Conservation (phyloP, 306 rosid genomes). For the Datisca glomerata region DNA sequence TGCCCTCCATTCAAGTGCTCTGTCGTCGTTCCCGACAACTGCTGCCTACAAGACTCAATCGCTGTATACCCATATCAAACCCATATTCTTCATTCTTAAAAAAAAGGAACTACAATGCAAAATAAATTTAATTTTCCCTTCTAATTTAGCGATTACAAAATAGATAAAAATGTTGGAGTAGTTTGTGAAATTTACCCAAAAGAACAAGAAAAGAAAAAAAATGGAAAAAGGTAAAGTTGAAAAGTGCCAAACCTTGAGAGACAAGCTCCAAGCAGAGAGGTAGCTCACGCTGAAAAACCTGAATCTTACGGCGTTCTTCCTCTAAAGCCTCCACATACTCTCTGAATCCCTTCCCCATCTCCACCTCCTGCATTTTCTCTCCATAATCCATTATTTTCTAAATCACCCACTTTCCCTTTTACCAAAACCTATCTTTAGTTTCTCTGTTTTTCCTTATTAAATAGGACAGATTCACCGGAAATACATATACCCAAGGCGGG, state of each 20-base stretch:
- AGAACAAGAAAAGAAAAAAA: background rate
- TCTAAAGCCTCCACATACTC: constrained; percentile 55
- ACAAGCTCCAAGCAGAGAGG: constrained; percentile 83
- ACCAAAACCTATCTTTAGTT: no score
- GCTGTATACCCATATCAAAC: constrained; percentile 22
- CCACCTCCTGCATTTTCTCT: constrained; percentile 32
- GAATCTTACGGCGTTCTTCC: constrained; percentile 52
- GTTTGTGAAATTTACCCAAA: no score
- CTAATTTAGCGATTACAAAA: no score
- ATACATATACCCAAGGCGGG: constrained; percentile 11
- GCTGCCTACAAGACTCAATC: constrained; percentile 55
- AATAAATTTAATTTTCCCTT: no score
- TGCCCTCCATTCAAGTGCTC: constrained; percentile 60
- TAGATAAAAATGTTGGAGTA: no score
- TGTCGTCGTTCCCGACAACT: constrained; percentile 37
- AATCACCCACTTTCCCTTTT: background rate
- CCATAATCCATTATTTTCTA: constrained; percentile 14
- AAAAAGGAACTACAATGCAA: constrained; percentile 10
- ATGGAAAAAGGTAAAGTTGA: background rate
- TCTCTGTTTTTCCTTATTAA: background rate
- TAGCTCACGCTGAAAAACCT: constrained; percentile 61
- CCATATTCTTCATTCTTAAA: background rate
- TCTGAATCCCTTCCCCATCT: constrained; percentile 29
- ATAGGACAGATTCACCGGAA: constrained; percentile 9
- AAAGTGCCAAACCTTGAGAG: constrained; percentile 35